Evolutionary conservation across 768 basidiomycete species (phyloP), one percentile per base, ranked within the genome.

Genomic region (Tephrocybe rancida): DNA sequence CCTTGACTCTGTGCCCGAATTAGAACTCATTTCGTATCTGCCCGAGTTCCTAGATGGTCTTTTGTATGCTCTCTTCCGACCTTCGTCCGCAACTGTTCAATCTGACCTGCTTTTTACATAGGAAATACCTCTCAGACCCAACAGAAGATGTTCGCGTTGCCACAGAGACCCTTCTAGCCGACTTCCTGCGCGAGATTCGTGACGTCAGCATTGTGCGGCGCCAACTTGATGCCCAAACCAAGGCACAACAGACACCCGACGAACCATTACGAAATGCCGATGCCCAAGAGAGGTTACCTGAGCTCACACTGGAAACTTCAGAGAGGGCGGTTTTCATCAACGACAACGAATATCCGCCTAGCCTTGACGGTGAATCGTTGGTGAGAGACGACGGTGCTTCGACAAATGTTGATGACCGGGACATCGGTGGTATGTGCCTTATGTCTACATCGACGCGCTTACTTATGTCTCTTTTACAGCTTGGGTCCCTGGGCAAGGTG

Each of bases 41-140:
- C 97, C 97, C 1, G 89, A 97, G 64, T 95, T 98, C 66, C 71
- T 99, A 45, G 95, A 98, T 57, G 95, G 95, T 2, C 80, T 99
- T 37, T 65, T 99, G 92, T 95, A 60, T 72, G 90, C 75, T n/a
- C 22, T n/a, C 50, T 34, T 26, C 25, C n/a, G 32, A 44, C 30
- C 39, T 41, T 38, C 39, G 44, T 46, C 35, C 55, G 56, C 22
- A 57, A 24, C 44, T 44, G 21, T 5, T 8, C 10, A 8, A 42
- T 48, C 42, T 44, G 13, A 24, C 38, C 57, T 55, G 46, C 54
- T 50, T 19, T 43, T 9, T 54, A 16, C 50, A 4, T 63, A 96
- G 95, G 60, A 94, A 90, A 74, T 99, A 98, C 67, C 86, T 98
- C 13, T 92, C 92, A 1, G 97, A 99, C 68, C 94, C 94, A 0